A percentile compares a stretch with the other conserved stretches of the same genome.
These are phyloP conservation scores for Bruguiera gymnorhiza DNA, from an alignment of 345 rosid species.

Conservation along the genomic window DNA sequence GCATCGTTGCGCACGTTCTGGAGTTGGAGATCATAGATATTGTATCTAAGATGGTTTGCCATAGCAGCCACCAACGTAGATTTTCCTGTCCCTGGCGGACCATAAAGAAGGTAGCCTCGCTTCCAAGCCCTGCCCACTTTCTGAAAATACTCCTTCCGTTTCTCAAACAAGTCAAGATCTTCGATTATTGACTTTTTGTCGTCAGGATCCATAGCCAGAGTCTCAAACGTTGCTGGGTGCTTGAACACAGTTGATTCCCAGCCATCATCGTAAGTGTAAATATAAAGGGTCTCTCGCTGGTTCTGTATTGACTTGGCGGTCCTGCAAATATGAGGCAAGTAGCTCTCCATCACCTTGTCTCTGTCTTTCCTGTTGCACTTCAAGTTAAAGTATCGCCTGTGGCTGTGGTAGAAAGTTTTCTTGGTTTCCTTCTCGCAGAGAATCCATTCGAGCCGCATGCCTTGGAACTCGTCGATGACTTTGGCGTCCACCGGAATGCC, in stretches of 20 bases:
- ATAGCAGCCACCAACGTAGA: slow-evolving; percentile 30
- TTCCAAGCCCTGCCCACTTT: slow-evolving; percentile 33
- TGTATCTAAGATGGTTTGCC: slow-evolving; percentile 24
- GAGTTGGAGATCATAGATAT: slow-evolving; percentile 30
- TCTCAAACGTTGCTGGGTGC: slow-evolving; percentile 26
- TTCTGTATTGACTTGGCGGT: slow-evolving; percentile 19
- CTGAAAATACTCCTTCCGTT: slow-evolving; percentile 20
- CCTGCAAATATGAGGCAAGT: slow-evolving; percentile 23
- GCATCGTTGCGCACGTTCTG: slow-evolving; percentile 23
- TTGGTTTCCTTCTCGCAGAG: slow-evolving; percentile 25
- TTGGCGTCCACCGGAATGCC: slow-evolving; percentile 25
- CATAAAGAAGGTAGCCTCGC: slow-evolving; percentile 27
- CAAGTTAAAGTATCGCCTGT: slow-evolving; percentile 21
- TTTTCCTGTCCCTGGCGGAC: slow-evolving; percentile 32
- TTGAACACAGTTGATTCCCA: slow-evolving; percentile 27
- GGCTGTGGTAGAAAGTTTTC: slow-evolving; percentile 11
- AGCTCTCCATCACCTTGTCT: slow-evolving; percentile 13
- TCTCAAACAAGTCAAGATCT: slow-evolving; percentile 25
- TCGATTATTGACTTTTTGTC: slow-evolving; percentile 8
- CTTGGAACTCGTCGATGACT: slow-evolving; percentile 22
- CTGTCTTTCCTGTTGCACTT: slow-evolving; percentile 20
- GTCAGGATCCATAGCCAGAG: slow-evolving; percentile 25
- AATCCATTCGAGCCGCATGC: slow-evolving; percentile 28
- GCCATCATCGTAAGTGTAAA: slow-evolving; percentile 30
- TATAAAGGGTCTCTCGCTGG: slow-evolving; percentile 24